A percentile compares a stretch with the other conserved stretches of the same genome.
phyloP scores from a whole-genome alignment of 495 filamentous ascomycete genomes.

The Penicillium steckii region DNA sequence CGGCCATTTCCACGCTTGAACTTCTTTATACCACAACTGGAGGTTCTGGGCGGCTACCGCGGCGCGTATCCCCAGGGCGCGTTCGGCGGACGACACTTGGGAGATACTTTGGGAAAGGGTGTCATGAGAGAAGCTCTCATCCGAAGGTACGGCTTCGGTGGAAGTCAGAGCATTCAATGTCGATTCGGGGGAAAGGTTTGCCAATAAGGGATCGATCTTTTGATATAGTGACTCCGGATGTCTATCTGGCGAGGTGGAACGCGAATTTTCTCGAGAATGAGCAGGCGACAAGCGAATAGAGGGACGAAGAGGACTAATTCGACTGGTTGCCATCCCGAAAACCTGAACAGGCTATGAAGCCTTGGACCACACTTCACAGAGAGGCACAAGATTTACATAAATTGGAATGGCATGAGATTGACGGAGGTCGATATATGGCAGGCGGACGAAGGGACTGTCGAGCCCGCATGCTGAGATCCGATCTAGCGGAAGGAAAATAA shows the following conservation, averaged over 20 bases:
- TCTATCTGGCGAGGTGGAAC: conserved; percentile 27
- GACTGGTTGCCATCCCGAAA: conserved; percentile 39
- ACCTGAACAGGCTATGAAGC: conserved; percentile 3
- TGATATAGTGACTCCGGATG: conserved; percentile 28
- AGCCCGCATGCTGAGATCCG: conserved; percentile 32
- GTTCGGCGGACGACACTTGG: conserved; percentile 62
- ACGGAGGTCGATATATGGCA: conserved; percentile 20
- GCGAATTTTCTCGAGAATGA: conserved; percentile 25
- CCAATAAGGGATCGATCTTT: conserved; percentile 49
- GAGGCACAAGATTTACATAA: conserved; percentile 10
- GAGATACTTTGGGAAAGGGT: conserved; percentile 65
- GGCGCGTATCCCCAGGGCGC: conserved; percentile 70
- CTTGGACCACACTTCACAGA: conserved; percentile 14
- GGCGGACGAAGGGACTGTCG: conserved; percentile 27
- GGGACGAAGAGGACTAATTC: conserved; percentile 25
- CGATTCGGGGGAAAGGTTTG: conserved; percentile 53
- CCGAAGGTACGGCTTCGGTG: conserved; percentile 55
- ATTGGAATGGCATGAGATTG: conserved; percentile 21
- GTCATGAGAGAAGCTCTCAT: conserved; percentile 43
- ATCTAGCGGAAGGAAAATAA: neutral
- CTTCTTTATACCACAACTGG: conserved; percentile 72
- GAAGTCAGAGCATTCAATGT: conserved; percentile 53
- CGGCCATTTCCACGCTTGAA: conserved; percentile 76
- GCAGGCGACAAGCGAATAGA: conserved; percentile 31
- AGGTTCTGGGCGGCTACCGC: conserved; percentile 74